Evolutionary conservation across 139 green algal genomes (phyloP), one percentile per base, ranked within the genome.

Genomic region (Spirogloea muscicola): DNA sequence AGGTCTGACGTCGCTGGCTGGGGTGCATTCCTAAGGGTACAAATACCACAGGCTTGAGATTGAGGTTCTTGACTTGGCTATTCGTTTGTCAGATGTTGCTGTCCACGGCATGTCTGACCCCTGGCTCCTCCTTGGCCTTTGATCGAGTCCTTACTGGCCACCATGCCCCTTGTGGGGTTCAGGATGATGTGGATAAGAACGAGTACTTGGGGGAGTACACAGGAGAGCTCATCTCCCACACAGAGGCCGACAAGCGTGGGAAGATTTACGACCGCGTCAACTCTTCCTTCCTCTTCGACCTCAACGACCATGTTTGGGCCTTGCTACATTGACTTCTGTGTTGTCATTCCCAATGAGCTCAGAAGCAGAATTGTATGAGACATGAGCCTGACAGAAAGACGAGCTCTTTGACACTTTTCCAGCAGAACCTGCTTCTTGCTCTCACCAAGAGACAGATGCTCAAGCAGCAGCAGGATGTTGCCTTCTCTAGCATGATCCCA

Each of bases 281-380:
- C 84, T 86, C 81, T 68, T 87, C 81, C n/a, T 97, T 96, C 86
- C 87, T 97, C 25, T 97, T 97, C 82, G 86, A 93, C 81, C 84
- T 96, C 39, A 96, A 95, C 82, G 65, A 82, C 46, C 49, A 92
- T 58, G 74, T 81, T n/a, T n/a, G n/a, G n/a, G n/a, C n/a, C n/a
- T n/a, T n/a, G n/a, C n/a, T n/a, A n/a, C n/a, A n/a, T n/a, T n/a
- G n/a, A n/a, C n/a, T n/a, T n/a, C n/a, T n/a, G n/a, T n/a, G n/a
- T n/a, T n/a, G n/a, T n/a, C n/a, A n/a, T n/a, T n/a, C n/a, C n/a
- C n/a, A n/a, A n/a, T n/a, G n/a, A n/a, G n/a, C n/a, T n/a, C n/a
- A n/a, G n/a, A n/a, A n/a, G n/a, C n/a, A n/a, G n/a, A n/a, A n/a
- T n/a, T n/a, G n/a, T n/a, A n/a, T n/a, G n/a, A n/a, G n/a, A n/a